Conservation (phyloP, 257 asterid species). For the Primulina tabacum region DNA sequence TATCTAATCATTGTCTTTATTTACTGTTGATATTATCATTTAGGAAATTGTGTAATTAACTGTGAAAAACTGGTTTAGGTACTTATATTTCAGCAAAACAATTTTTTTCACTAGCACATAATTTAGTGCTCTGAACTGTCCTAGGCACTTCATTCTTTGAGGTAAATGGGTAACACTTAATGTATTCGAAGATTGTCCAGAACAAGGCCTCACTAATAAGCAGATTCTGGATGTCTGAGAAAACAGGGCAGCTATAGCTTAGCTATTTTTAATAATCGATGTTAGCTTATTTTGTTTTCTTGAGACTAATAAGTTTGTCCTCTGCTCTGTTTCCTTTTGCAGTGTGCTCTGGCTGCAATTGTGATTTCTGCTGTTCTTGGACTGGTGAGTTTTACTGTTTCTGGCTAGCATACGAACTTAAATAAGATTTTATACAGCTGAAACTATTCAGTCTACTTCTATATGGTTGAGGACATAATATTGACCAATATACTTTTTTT, state of each 20-base stretch:
- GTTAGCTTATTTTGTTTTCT: slow-evolving; percentile 5
- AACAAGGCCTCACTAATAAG: neutral
- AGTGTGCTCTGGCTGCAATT: slow-evolving; percentile 92
- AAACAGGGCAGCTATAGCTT: slow-evolving; percentile 21
- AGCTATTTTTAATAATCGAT: slow-evolving; percentile 8
- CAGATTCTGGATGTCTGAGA: slow-evolving; percentile 19
- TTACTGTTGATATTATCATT: slow-evolving; percentile 12
- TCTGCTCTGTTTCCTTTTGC: slow-evolving; percentile 34
- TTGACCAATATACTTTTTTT: slow-evolving; percentile 7
- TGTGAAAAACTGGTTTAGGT: slow-evolving; percentile 1
- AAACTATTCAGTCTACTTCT: slow-evolving; percentile 10
- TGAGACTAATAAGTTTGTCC: slow-evolving; percentile 22
- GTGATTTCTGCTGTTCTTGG: slow-evolving; percentile 98
- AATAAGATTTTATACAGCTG: slow-evolving; percentile 2
- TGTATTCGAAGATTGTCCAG: slow-evolving; percentile 14
- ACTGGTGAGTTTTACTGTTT: slow-evolving; percentile 59
- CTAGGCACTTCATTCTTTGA: neutral
- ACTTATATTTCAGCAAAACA: slow-evolving; percentile 20
- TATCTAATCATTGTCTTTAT: slow-evolving; percentile 21
- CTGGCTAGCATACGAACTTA: neutral
- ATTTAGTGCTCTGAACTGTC: slow-evolving; percentile 10
- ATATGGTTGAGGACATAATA: slow-evolving; percentile 3
- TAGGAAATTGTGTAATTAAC: neutral
- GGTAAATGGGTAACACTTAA: slow-evolving; percentile 3
- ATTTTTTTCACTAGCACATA: slow-evolving; percentile 2